Conservation (phyloP, 371 early-diverging fungal genomes). For the Lichtheimia corymbifera region DNA sequence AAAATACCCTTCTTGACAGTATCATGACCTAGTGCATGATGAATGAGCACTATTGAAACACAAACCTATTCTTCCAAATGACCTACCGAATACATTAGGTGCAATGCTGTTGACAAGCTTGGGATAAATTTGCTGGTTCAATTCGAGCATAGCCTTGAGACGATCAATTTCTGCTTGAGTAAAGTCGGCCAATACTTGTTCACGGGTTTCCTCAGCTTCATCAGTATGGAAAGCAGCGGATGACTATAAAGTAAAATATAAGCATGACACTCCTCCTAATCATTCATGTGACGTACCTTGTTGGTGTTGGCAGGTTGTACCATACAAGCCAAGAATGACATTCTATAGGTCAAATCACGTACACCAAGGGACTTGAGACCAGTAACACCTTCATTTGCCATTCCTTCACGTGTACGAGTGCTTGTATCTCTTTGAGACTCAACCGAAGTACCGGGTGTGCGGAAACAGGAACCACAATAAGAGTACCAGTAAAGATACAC, state of each 20-base stretch:
- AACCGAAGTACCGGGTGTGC: conserved; percentile 64
- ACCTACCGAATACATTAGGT: conserved; percentile 92
- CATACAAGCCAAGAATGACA: conserved; percentile 90
- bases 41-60: not conserved
- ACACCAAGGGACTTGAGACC: conserved; percentile 91
- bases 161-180: conserved; percentile 78
- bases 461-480: conserved; percentile 94
- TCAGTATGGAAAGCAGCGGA: conserved; percentile 56
- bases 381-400: conserved; percentile 77
- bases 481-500: conserved; percentile 89
- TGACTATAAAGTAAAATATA: conserved; percentile 3
- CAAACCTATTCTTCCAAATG: not conserved
- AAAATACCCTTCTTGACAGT: conserved; percentile 98
- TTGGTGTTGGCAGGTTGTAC: conserved; percentile 64
- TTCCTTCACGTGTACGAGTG: conserved; percentile 62
- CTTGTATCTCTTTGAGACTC: conserved; percentile 68
- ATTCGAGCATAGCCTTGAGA: conserved; percentile 70
- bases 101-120: conserved; percentile 88
- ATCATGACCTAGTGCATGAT: conserved; percentile 71
- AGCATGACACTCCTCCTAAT: not conserved
- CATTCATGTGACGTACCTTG: conserved; percentile 15
- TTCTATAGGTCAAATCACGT: conserved; percentile 89
- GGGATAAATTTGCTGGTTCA: conserved; percentile 62
- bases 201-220: conserved; percentile 58
- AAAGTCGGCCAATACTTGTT: conserved; percentile 62